Conservation (phyloP, 768 basidiomycete genomes). For the Cystobasidium tubakii region DNA sequence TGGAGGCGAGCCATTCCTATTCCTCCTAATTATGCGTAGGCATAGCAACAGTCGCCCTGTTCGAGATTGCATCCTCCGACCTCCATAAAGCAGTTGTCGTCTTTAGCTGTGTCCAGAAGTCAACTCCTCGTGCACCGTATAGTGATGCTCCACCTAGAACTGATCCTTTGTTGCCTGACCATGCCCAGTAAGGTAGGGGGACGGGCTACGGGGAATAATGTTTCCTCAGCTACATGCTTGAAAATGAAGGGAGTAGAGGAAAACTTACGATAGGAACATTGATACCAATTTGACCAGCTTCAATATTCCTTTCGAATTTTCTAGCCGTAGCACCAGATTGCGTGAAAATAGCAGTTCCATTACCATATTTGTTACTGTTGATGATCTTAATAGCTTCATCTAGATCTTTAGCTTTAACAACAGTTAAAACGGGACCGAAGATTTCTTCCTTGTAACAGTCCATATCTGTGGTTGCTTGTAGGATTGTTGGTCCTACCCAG, state of each 20-base stretch:
- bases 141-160: constrained; percentile 58
- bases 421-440: constrained; percentile 81
- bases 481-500: constrained; percentile 86
- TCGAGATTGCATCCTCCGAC: constrained; percentile 57
- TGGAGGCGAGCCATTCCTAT: too few relatives aligned
- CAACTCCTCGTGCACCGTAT: constrained; percentile 79
- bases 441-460: constrained; percentile 85
- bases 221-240: constrained; percentile 55
- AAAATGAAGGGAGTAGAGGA: neutral
- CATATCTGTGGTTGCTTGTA: constrained; percentile 78
- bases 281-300: constrained; percentile 72
- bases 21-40: constrained; percentile 43
- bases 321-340: constrained; percentile 91
- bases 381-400: constrained; percentile 86
- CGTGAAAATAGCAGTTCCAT: constrained; percentile 92
- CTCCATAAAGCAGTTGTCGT: constrained; percentile 91
- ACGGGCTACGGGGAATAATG: constrained; percentile 61
- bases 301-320: constrained; percentile 79
- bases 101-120: constrained; percentile 97
- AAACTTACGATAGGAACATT: constrained; percentile 53
- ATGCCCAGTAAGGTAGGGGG: constrained; percentile 83
- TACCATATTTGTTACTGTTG: constrained; percentile 76
- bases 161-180: constrained; percentile 70
- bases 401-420: constrained; percentile 71
- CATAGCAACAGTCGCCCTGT: constrained; percentile 48